Conservation (phyloP, 1,139 yeast genomes). For the Hyphopichia pseudoburtonii region DNA sequence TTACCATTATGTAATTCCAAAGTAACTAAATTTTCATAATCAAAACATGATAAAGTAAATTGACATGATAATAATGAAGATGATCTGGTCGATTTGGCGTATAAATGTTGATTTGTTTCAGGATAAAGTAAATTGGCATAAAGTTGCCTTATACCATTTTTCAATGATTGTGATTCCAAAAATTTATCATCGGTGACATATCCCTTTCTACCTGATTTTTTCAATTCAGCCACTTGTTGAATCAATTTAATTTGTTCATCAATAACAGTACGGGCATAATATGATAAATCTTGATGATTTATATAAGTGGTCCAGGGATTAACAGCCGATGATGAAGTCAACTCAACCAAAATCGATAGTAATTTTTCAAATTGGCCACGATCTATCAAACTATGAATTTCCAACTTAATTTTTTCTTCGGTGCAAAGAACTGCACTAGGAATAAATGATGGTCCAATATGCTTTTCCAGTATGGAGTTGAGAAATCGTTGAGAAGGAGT, state of each 20-base stretch:
- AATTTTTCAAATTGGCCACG: neutral
- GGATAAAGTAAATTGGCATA: slow-evolving; percentile 28
- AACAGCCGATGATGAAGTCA: neutral
- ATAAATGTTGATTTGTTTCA: slow-evolving; percentile 19
- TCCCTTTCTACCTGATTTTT: slow-evolving; percentile 4
- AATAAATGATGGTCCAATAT: neutral
- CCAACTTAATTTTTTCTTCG: neutral
- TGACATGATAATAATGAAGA: slow-evolving; percentile 13
- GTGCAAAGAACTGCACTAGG: neutral
- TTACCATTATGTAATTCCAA: slow-evolving; percentile 37
- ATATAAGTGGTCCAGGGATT: neutral
- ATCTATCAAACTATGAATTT: neutral
- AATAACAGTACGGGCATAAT: slow-evolving; percentile 23
- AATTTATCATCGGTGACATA: neutral
- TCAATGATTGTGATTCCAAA: slow-evolving; percentile 8
- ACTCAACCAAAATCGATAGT: neutral
- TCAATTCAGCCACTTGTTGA: slow-evolving; percentile 9
- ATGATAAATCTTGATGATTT: slow-evolving; percentile 11
- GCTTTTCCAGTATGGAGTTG: neutral
- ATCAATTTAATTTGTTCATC: slow-evolving; percentile 20
- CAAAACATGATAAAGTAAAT: slow-evolving; percentile 24
- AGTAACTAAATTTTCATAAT: slow-evolving; percentile 39
- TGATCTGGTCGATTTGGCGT: slow-evolving; percentile 10
- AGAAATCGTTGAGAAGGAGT: neutral
- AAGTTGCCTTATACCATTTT: slow-evolving; percentile 24